These are phyloP conservation scores for Geum urbanum DNA, from an alignment of 306 rosid species.

Conservation along the genomic window DNA sequence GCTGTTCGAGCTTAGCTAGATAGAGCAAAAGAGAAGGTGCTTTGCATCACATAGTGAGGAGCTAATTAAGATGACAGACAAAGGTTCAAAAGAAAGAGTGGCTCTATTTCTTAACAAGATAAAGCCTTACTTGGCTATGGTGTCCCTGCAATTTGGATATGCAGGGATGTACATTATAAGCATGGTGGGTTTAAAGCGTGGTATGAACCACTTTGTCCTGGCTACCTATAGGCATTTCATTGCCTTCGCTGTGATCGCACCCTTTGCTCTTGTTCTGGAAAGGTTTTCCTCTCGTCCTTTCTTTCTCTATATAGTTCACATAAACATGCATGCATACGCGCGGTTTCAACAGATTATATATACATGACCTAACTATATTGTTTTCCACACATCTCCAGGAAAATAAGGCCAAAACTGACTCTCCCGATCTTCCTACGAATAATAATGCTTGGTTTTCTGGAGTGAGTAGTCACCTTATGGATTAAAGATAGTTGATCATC, in stretches of 20 bases:
- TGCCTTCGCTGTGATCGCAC: conserved; percentile 81
- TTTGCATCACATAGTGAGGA: neutral
- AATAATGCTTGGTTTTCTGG: conserved; percentile 79
- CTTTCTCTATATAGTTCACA: neutral
- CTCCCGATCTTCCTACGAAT: conserved; percentile 60
- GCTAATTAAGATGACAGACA: conserved; percentile 9
- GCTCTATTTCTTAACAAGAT: conserved; percentile 34
- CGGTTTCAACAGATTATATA: neutral
- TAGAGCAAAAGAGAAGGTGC: neutral
- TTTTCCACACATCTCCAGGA: conserved; percentile 40
- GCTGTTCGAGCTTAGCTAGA: neutral
- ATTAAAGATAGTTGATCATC: neutral
- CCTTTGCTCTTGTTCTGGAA: conserved; percentile 86
- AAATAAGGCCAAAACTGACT: conserved; percentile 78
- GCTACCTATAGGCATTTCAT: conserved; percentile 88
- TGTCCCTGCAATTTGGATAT: conserved; percentile 79
- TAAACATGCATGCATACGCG: neutral
- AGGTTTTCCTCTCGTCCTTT: conserved; percentile 34
- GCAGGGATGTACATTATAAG: conserved; percentile 97
- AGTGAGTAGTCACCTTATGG: conserved; percentile 52
- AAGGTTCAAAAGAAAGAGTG: neutral
- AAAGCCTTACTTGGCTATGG: conserved; percentile 88
- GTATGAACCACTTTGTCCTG: conserved; percentile 90
- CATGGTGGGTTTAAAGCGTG: conserved; percentile 74
- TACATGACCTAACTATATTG: neutral